These are phyloP conservation scores for Ogataea populi-albae DNA, from an alignment of 805 yeast species.

Conservation along the genomic window DNA sequence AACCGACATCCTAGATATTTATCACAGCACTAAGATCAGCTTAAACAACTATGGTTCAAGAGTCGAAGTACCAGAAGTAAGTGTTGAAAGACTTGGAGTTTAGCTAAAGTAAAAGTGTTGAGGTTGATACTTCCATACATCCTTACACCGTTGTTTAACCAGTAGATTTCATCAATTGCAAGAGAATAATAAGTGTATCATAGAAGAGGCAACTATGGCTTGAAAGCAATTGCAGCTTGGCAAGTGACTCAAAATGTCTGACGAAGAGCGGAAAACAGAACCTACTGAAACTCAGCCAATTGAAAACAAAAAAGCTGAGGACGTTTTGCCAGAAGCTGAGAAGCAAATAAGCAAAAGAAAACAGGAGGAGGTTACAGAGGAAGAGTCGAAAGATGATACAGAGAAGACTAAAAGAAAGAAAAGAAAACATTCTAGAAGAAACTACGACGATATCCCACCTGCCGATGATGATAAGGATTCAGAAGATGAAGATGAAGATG, in stretches of 20 bases:
- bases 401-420: conserved; percentile 22
- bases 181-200: too few relatives aligned
- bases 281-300: neutral
- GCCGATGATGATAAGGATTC: conserved; percentile 36
- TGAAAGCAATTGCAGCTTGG: neutral
- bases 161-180: too few relatives aligned
- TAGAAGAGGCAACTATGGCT: neutral
- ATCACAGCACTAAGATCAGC: too few relatives aligned
- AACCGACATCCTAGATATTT: conserved; percentile 27
- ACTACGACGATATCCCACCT: conserved; percentile 23
- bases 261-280: neutral
- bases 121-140: too few relatives aligned
- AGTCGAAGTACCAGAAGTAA: neutral
- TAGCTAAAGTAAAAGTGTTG: too few relatives aligned
- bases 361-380: conserved; percentile 42
- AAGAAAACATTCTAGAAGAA: conserved; percentile 22
- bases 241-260: conserved; percentile 2
- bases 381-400: conserved; percentile 5
- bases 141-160: too few relatives aligned
- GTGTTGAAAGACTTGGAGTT: too few relatives aligned
- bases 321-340: conserved; percentile 36
- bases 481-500: conserved; percentile 35
- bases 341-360: conserved; percentile 44
- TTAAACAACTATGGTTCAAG: neutral
- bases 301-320: conserved; percentile 1